phyloP scores from a whole-genome alignment of 228 moss, liverwort and hornwort genomes.

The Sphagnum magellanicum region DNA sequence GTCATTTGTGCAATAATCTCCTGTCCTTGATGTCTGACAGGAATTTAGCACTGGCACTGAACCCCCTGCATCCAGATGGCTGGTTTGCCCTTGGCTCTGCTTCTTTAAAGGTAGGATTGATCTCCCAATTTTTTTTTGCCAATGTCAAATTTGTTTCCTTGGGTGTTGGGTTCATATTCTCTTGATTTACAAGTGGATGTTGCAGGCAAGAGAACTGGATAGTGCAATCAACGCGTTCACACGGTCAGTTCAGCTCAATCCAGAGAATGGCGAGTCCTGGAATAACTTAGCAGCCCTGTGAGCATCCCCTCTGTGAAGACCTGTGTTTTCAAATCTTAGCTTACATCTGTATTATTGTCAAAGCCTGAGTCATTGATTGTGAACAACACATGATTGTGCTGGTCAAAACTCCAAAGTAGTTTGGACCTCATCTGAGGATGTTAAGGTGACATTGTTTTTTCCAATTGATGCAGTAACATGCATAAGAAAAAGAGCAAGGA shows the following conservation, averaged over 20 bases:
- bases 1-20: too few relatives aligned
- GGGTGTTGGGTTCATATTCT: background rate
- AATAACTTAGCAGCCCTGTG: slow-evolving; percentile 97
- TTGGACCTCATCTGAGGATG: too few relatives aligned
- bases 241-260: slow-evolving; percentile 90
- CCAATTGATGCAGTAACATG: slow-evolving; percentile 63
- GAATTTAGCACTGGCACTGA: slow-evolving; percentile 82
- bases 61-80: slow-evolving; percentile 94
- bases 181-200: background rate
- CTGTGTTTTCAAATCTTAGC: background rate
- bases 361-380: background rate
- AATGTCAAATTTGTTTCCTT: background rate
- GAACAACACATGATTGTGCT: background rate
- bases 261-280: slow-evolving; percentile 98
- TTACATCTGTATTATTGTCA: background rate
- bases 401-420: too few relatives aligned
- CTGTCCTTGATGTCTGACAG: slow-evolving; percentile 19
- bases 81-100: slow-evolving; percentile 99
- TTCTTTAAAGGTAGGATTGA: slow-evolving; percentile 66
- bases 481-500: slow-evolving; percentile 87
- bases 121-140: background rate
- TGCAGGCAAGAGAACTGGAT: slow-evolving; percentile 75
- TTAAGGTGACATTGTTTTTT: too few relatives aligned
- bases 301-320: slow-evolving; percentile 6
- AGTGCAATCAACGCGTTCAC: slow-evolving; percentile 77